Percentiles rank a stretch among this genome's conserved stretches.
Conservation (phyloP, 2,329 filamentous ascomycete species). For the Fusarium pilosicola region DNA sequence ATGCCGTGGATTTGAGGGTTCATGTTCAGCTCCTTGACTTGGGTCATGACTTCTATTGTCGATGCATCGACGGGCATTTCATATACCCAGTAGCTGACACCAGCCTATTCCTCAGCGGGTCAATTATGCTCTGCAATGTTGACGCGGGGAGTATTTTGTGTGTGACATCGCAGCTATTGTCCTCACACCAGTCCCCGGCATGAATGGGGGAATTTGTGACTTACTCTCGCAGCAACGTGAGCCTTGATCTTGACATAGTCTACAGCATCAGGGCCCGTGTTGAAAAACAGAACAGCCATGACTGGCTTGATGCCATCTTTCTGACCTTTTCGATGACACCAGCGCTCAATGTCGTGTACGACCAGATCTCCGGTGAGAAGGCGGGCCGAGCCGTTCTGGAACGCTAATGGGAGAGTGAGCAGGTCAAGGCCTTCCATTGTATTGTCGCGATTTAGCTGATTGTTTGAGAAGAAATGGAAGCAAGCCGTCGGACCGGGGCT, state of each 20-base stretch:
- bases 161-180: neutral
- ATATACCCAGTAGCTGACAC: neutral
- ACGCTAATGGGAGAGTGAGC: rapidly evolving
- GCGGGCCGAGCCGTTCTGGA: neutral
- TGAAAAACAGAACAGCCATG: rapidly evolving
- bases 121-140: rapidly evolving
- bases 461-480: too few species aligned
- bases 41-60: neutral
- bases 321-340: neutral
- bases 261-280: neutral
- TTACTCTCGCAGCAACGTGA: neutral
- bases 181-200: rapidly evolving
- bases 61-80: neutral
- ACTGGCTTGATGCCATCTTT: neutral
- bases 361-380: neutral
- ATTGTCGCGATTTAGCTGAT: too few species aligned
- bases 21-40: neutral
- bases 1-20: neutral
- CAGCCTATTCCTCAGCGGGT: rapidly evolving
- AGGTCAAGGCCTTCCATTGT: neutral
- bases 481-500: too few species aligned
- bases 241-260: neutral
- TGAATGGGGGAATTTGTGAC: rapidly evolving
- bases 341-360: neutral
- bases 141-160: neutral